Evolutionary conservation across 2,329 filamentous ascomycete genomes (phyloP).

Genomic region (Pleomassaria siparia): DNA sequence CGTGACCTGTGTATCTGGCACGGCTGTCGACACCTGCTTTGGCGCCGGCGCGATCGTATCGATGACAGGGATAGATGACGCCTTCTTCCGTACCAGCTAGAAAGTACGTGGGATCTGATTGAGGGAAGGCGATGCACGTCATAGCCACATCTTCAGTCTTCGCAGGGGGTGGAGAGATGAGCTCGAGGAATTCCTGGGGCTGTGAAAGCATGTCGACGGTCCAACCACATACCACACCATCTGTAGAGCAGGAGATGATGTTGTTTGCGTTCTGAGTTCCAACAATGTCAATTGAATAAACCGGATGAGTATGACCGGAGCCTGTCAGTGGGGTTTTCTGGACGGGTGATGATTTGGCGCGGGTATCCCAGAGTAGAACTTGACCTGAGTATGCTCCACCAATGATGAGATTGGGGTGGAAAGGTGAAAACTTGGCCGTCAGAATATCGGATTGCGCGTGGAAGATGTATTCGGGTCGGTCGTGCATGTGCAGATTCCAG

Average conservation of each 20-base stretch:
- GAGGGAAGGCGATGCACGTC: conserved; percentile 91
- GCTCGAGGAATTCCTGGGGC: conserved; percentile 89
- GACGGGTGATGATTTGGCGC: conserved; percentile 77
- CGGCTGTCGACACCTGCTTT: conserved; percentile 93
- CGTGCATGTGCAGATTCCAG: conserved; percentile 95
- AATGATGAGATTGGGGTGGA: conserved; percentile 93
- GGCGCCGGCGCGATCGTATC: conserved; percentile 94
- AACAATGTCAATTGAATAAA: conserved; percentile 93
- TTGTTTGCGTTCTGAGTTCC: conserved; percentile 99
- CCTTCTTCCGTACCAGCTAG: conserved; percentile 96
- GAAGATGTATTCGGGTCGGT: conserved; percentile 93
- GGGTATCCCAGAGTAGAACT: conserved; percentile 94
- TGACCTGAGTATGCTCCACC: conserved; percentile 97
- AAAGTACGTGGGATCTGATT: conserved; percentile 96
- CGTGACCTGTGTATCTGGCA: conserved; percentile 85
- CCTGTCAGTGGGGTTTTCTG: conserved; percentile 96
- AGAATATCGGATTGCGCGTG: conserved; percentile 95
- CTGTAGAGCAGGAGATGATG: conserved; percentile 94
- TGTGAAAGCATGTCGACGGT: conserved; percentile 97
- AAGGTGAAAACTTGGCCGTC: conserved; percentile 96
- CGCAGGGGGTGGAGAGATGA: conserved; percentile 76
- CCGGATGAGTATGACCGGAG: conserved; percentile 91
- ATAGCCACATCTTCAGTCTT: conserved; percentile 93
- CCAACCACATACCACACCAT: conserved; percentile 96
- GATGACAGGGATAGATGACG: conserved; percentile 91